phyloP scores from a whole-genome alignment of 2,329 filamentous ascomycete species.

The Penicillium sp. region DNA sequence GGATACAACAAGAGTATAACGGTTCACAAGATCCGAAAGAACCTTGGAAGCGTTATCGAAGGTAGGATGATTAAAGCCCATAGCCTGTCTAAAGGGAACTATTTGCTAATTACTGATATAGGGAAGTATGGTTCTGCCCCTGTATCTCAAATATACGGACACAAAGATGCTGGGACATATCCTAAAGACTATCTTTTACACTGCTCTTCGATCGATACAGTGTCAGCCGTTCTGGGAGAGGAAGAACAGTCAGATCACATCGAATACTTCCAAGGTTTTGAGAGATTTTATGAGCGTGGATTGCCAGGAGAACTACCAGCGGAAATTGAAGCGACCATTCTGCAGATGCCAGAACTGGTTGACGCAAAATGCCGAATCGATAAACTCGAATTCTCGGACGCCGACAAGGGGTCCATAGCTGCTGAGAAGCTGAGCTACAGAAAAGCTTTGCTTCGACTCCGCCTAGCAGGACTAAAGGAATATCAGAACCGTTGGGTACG shows the following conservation, averaged over 20 bases:
- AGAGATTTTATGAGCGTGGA: slow-evolving; percentile 13
- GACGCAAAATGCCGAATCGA: slow-evolving; percentile 10
- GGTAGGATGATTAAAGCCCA: background rate
- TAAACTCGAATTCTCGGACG: slow-evolving; percentile 1
- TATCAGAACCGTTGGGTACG: slow-evolving; percentile 16
- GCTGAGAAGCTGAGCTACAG: slow-evolving; percentile 12
- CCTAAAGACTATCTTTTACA: slow-evolving; percentile 18
- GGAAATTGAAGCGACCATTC: slow-evolving; percentile 13
- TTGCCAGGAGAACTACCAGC: slow-evolving; percentile 13
- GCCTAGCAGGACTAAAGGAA: slow-evolving; percentile 9
- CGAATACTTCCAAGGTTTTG: slow-evolving; percentile 13
- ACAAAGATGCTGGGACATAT: slow-evolving; percentile 16
- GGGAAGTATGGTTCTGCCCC: slow-evolving; percentile 19
- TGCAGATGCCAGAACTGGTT: slow-evolving; percentile 11
- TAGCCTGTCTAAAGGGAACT: background rate
- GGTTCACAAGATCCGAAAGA: slow-evolving; percentile 12
- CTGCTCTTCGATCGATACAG: slow-evolving; percentile 22
- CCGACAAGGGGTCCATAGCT: slow-evolving; percentile 1
- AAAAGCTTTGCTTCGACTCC: slow-evolving; percentile 12
- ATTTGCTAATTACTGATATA: slow-evolving; percentile 10
- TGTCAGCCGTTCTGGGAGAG: slow-evolving; percentile 18
- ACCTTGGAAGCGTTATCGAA: slow-evolving; percentile 14
- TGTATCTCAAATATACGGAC: slow-evolving; percentile 22
- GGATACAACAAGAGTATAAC: slow-evolving; percentile 11
- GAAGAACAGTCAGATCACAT: slow-evolving; percentile 19